Percentiles rank a stretch among this genome's conserved stretches.
Evolutionary conservation across 1,284 basidiomycete genomes (phyloP).

Genomic region (Fomitopsis pinicola): DNA sequence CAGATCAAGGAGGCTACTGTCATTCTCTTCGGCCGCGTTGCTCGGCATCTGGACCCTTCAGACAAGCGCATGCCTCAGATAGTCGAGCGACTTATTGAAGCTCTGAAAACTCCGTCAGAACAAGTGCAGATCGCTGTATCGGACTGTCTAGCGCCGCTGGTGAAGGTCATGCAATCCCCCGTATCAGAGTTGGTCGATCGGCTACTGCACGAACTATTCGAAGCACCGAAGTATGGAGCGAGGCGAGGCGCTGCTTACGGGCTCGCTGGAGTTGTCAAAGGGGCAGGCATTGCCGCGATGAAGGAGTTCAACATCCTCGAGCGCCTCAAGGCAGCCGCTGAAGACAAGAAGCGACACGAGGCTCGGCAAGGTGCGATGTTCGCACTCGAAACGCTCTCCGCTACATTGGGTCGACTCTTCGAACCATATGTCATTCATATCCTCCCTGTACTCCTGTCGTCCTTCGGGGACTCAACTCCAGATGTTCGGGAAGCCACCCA

Average conservation of each 20-base stretch:
- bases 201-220: slow-evolving; percentile 75
- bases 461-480: slow-evolving; percentile 86
- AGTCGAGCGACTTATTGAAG: slow-evolving; percentile 87
- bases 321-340: slow-evolving; percentile 73
- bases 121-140: slow-evolving; percentile 96
- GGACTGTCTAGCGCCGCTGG: slow-evolving; percentile 89
- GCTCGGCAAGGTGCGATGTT: slow-evolving; percentile 94
- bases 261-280: slow-evolving; percentile 89
- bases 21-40: slow-evolving; percentile 91
- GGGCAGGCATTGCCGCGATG: slow-evolving; percentile 82
- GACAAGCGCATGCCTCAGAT: slow-evolving; percentile 82
- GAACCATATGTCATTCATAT: slow-evolving; percentile 93
- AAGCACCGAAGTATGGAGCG: slow-evolving; percentile 83
- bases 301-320: slow-evolving; percentile 81
- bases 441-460: slow-evolving; percentile 80
- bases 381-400: slow-evolving; percentile 89
- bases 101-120: slow-evolving; percentile 93
- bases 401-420: slow-evolving; percentile 83
- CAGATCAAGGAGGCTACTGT: slow-evolving; percentile 94
- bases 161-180: slow-evolving; percentile 65
- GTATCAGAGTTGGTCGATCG: slow-evolving; percentile 71
- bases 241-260: slow-evolving; percentile 96
- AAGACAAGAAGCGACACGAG: slow-evolving; percentile 89
- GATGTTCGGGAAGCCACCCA: slow-evolving; percentile 96
- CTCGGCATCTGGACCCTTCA: slow-evolving; percentile 78